A percentile compares a stretch with the other conserved stretches of the same genome.
phyloP scores from a whole-genome alignment of 2,329 filamentous ascomycete species.

The Paraphoma chrysanthemicola region DNA sequence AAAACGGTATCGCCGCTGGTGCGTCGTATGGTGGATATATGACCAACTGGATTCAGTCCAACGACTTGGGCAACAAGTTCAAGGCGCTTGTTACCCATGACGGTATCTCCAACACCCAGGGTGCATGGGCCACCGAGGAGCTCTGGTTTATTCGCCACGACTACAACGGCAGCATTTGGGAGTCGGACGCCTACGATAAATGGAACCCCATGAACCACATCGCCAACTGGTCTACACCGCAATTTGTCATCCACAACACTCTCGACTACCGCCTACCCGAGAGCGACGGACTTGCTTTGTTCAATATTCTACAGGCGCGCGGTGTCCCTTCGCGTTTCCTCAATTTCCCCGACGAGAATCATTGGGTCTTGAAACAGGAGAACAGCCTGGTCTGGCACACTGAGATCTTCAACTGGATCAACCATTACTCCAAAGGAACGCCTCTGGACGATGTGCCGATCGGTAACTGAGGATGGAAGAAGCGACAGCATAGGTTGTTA shows the following conservation, averaged over 20 bases:
- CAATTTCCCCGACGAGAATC: conserved; percentile 80
- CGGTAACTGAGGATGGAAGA: conserved; percentile 27
- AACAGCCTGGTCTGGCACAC: conserved; percentile 93
- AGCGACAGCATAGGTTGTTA: background rate
- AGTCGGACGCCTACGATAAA: conserved; percentile 54
- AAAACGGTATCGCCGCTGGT: conserved; percentile 75
- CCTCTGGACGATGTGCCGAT: conserved; percentile 37
- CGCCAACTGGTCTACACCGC: conserved; percentile 81
- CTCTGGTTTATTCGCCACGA: conserved; percentile 60
- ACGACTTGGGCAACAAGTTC: conserved; percentile 81
- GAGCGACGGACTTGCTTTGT: conserved; percentile 81
- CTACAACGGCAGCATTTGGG: conserved; percentile 45
- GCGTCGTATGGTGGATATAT: conserved; percentile 60
- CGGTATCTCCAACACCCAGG: conserved; percentile 72
- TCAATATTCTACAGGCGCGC: conserved; percentile 82
- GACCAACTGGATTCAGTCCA: conserved; percentile 85
- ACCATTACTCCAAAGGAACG: conserved; percentile 43
- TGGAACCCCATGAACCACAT: conserved; percentile 66
- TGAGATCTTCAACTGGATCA: conserved; percentile 51
- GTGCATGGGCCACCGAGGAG: conserved; percentile 56
- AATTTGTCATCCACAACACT: conserved; percentile 88
- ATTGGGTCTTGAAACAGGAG: conserved; percentile 87
- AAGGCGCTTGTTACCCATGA: conserved; percentile 89
- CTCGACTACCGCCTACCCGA: conserved; percentile 89
- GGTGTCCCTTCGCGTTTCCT: conserved; percentile 79